Conservation (phyloP, 2,329 filamentous ascomycete species). For the Paecilomyces niveus region DNA sequence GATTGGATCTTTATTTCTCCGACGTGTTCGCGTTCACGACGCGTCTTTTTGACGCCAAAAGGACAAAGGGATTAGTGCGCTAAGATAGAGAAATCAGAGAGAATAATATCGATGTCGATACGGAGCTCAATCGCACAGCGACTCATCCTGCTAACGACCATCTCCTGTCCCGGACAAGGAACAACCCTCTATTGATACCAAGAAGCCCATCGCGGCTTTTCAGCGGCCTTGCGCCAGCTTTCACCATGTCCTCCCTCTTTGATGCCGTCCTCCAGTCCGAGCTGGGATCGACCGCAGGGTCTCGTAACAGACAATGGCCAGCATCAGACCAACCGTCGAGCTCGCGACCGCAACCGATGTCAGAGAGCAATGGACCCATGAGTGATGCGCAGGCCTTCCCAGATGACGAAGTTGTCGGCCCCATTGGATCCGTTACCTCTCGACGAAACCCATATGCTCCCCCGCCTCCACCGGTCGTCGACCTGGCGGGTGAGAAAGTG, state of each 20-base stretch:
- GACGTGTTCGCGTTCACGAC: conserved; percentile 21
- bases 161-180: conserved; percentile 3
- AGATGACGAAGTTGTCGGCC: conserved; percentile 56
- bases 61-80: neutral
- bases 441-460: conserved; percentile 42
- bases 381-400: conserved; percentile 54
- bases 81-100: neutral
- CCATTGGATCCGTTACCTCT: conserved; percentile 42
- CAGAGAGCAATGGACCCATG: conserved; percentile 44
- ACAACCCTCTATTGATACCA: conserved; percentile 7
- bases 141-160: neutral
- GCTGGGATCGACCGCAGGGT: conserved; percentile 26
- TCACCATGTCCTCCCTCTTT: conserved; percentile 34
- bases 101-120: neutral
- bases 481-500: conserved; percentile 56
- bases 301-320: conserved; percentile 20
- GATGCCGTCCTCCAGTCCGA: conserved; percentile 37
- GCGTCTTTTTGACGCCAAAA: conserved; percentile 9
- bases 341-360: conserved; percentile 47
- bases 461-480: conserved; percentile 53
- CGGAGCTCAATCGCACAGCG: neutral
- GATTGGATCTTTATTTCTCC: conserved; percentile 11
- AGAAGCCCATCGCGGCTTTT: conserved; percentile 16
- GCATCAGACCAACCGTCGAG: conserved; percentile 42
- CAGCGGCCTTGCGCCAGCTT: conserved; percentile 14